phyloP scores from a whole-genome alignment of 371 early-diverging fungal species.

The Syncephalis plumigaleata region DNA sequence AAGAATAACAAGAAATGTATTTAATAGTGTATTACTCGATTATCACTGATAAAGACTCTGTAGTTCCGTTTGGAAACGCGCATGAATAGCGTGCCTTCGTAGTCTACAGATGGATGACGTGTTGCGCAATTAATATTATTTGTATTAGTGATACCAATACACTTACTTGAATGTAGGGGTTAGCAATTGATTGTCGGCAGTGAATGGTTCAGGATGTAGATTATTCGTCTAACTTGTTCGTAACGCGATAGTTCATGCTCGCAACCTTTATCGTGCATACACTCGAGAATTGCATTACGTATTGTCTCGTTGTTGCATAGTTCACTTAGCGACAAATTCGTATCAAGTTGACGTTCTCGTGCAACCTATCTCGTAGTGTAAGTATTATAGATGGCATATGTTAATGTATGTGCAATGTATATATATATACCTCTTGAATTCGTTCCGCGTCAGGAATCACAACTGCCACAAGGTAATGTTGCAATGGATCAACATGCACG shows the following conservation, averaged over 20 bases:
- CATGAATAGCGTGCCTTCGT: too few species aligned
- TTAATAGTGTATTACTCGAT: too few species aligned
- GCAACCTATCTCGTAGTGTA: too few species aligned
- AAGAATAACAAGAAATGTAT: too few species aligned
- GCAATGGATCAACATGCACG: conserved; percentile 76
- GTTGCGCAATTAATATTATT: too few species aligned
- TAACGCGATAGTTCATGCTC: conserved; percentile 32
- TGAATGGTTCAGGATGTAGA: conserved; percentile 57
- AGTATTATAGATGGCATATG: not conserved
- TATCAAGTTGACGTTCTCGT: too few species aligned
- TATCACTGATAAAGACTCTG: too few species aligned
- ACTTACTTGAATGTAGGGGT: conserved; percentile 26
- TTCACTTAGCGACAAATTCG: too few species aligned
- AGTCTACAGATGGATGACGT: too few species aligned
- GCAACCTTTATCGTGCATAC: conserved; percentile 14
- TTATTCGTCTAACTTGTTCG: conserved; percentile 60
- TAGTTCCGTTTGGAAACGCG: too few species aligned
- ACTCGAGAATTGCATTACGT: not conserved
- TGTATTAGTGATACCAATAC: too few species aligned
- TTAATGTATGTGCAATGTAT: not conserved
- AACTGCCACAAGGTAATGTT: conserved; percentile 61
- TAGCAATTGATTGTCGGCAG: conserved; percentile 65
- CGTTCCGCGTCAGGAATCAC: conserved; percentile 65
- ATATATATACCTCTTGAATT: conserved; percentile 18
- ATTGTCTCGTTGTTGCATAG: not conserved